Percentiles rank a stretch among this genome's conserved stretches.
Conservation (phyloP, 805 yeast genomes). For the Yarrowia osloensis region DNA sequence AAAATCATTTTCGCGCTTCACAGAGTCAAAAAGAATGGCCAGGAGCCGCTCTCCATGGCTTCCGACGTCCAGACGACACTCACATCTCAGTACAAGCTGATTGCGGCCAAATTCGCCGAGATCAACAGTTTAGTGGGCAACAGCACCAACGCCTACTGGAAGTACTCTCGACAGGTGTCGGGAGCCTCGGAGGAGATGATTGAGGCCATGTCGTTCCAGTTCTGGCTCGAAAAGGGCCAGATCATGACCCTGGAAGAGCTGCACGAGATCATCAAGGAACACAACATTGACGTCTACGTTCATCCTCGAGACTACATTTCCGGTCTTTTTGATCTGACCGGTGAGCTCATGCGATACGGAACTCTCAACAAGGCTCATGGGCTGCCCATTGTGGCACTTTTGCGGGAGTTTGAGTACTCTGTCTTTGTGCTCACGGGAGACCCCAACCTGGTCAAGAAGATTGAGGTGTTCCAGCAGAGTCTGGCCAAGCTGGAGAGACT, state of each 20-base stretch:
- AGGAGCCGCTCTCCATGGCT: not conserved
- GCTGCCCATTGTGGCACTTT: not conserved
- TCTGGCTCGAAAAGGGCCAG: conserved; percentile 33
- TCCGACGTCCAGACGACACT: not conserved
- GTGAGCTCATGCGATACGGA: conserved; percentile 48
- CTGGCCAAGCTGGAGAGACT: conserved; percentile 14
- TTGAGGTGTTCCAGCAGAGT: conserved; percentile 23
- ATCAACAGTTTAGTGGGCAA: conserved; percentile 9
- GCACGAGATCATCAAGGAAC: not conserved
- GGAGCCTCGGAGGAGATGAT: conserved; percentile 39
- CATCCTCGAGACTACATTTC: conserved; percentile 44
- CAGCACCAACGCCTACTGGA: conserved; percentile 31
- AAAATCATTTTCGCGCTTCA: conserved; percentile 42
- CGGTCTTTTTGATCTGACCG: conserved; percentile 49
- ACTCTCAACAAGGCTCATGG: conserved; percentile 39
- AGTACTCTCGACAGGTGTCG: conserved; percentile 34
- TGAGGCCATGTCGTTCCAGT: conserved; percentile 38
- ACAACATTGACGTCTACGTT: conserved; percentile 29
- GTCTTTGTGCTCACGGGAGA: conserved; percentile 7
- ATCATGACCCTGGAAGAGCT: conserved; percentile 33
- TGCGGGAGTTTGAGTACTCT: conserved; percentile 15
- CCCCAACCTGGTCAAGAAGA: conserved; percentile 1
- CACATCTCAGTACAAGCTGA: not conserved
- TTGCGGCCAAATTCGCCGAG: not conserved
- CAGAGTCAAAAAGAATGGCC: conserved; percentile 27